Base-by-base conservation (phyloP, 345 rosid species). In the Gossypium herbaceum region DNA sequence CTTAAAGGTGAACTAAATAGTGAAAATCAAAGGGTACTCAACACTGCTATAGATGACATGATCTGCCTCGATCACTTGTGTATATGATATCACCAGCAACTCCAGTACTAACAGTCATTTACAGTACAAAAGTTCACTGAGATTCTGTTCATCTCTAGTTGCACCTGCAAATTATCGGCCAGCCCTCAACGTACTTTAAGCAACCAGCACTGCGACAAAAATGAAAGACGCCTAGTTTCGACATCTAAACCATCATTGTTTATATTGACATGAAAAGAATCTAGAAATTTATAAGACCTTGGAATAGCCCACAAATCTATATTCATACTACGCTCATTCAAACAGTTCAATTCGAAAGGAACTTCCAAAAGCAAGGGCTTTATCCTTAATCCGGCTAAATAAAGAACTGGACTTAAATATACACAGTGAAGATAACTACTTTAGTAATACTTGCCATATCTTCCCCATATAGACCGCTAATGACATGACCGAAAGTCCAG, bases 401-500 rank as follows among this genome's bases (percentile, higher is more conserved):
- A 69, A 83, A 77, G 60, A 74, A 61, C 57, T 43, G 27, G 63
- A 77, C 50, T 72, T 73, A 15, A 12, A 65, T 73, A 2, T 56
- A 56, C 60, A 19, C 55, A 43, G 47, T 25, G 60, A 54, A 72
- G 62, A 22, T 25, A 51, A 70, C 85, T 90, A 91, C 85, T 91
- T 88, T 68, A 90, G 80, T 78, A 95, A 74, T 66, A 90, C 93
- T 84, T 83, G 85, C 81, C 86, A 82, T 80, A 95, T 93, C 83
- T 91, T 93, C 82, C 88, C 83, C 93, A 90, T 87, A 75, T 95
- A 95, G 75, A 95, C 93, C 60, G 81, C 85, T 76, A 95, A 84
- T 65, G 99, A 95, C 97, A 97, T 93, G 45, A 93, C 67, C 27
- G 99, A 91, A 57, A 95, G 91, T 78, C 98, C 94, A 6, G 98